phyloP scores from a whole-genome alignment of 768 basidiomycete genomes.

The Peribolospora baueri region DNA sequence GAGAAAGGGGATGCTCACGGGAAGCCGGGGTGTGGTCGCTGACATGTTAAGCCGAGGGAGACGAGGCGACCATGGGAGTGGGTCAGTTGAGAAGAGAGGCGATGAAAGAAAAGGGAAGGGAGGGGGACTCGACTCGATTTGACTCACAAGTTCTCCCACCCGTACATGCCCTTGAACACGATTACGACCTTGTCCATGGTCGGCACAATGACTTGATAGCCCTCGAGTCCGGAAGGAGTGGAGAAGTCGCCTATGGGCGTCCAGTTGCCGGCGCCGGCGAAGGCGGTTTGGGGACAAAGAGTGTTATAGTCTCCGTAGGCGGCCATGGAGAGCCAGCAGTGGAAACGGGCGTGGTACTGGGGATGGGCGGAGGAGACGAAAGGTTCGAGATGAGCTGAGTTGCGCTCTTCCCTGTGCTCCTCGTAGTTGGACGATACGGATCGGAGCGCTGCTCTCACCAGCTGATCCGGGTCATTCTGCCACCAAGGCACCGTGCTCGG shows the following conservation, averaged over 20 bases:
- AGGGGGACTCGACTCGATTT: neutral
- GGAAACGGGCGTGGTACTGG: neutral
- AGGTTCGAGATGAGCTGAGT: too few species aligned
- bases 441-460: too few species aligned
- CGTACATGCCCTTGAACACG: constrained; percentile 11
- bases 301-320: constrained; percentile 10
- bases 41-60: neutral
- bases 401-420: too few species aligned
- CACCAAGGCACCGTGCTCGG: too few species aligned
- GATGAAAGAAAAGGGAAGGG: neutral
- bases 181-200: constrained; percentile 14
- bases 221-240: constrained; percentile 7
- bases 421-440: too few species aligned
- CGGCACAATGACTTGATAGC: constrained; percentile 7
- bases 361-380: too few species aligned
- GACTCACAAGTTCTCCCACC: constrained; percentile 1
- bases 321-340: constrained; percentile 7
- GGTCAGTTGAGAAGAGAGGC: neutral
- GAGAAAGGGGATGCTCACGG: neutral
- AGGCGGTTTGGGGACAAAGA: constrained; percentile 9
- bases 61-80: neutral
- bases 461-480: too few species aligned
- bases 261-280: constrained; percentile 5
- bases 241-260: constrained; percentile 8
- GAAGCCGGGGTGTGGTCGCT: constrained; percentile 6